Base-by-base conservation (phyloP, 2,329 filamentous ascomycete species). In the Ceratocystis diversiconidia region DNA sequence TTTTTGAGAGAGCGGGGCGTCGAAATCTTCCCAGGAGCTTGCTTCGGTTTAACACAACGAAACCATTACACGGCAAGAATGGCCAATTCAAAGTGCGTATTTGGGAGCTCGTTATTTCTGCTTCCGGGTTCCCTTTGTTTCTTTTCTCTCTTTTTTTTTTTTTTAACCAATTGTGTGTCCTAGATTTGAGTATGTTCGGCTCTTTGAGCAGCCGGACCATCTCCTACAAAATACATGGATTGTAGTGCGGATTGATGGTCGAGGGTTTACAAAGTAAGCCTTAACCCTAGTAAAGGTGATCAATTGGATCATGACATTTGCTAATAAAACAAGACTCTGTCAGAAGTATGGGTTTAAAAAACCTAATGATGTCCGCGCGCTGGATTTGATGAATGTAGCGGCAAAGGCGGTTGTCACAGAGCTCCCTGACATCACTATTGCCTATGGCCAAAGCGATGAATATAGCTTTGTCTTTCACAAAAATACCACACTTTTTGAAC, bases 211-310 rank as follows among this genome's bases (percentile, higher is more conserved):
- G 72, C 78, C 85, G 5, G 91, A 96, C 73, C 76, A 77, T 60
- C 78, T 99, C 50, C 81, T 97, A 25, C 90, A 87, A 64, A 95
- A 95, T 73, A 97, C 92, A 30, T 99, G 92, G 91, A 88, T 97
- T 66, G 90, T 97, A 22, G 86, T 99, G 65, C 86, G 94, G 68
- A 86, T 99, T 72, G 94, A 99, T 76, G 94, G 94, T 28, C 83
- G 92, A 69, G 92, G 91, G 19, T 99, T 99, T 76, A 94, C 92
- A 72, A 96, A 95, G 90, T 95, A 78, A 73, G 75, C 41, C 44
- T 5, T n/a, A 63, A 65, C 66, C 62, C 46, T 41, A 30, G 28
- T 4, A 6, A 2, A 22, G 17, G 15, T 28, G 55, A 30, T 30
- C 36, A 36, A n/a, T 36, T 15, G 5, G 15, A 61, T 7, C 1